These are phyloP conservation scores for Petunia hybrid DNA, from an alignment of 305 asterid genomes.

Conservation along the genomic window DNA sequence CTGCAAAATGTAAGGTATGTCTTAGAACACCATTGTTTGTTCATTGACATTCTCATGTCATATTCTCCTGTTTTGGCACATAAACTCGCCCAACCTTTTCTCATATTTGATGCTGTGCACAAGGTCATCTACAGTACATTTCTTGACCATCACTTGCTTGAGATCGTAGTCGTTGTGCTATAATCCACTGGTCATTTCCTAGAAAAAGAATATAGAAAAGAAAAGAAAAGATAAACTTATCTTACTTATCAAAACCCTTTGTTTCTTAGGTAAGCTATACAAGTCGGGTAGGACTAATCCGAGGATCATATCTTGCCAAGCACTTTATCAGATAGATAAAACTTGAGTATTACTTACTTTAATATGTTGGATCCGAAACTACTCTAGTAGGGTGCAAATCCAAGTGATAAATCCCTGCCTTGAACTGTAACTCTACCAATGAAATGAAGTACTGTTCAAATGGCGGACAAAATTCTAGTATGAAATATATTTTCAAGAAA, in stretches of 20 bases:
- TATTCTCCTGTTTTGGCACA: not conserved
- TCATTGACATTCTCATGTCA: not conserved
- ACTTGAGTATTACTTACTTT: constrained; percentile 13
- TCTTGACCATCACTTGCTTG: no score
- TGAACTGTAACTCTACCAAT: constrained; percentile 4
- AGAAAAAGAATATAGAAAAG: no score
- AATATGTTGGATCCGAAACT: not conserved
- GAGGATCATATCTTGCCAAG: no score
- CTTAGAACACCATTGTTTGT: not conserved
- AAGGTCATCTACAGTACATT: no score
- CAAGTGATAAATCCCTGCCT: not conserved
- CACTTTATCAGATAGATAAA: no score
- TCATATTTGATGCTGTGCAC: not conserved
- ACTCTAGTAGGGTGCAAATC: not conserved
- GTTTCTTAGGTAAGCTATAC: not conserved
- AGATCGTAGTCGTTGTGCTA: no score
- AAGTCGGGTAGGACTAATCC: constrained; percentile 4
- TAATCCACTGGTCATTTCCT: no score
- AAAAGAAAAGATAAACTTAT: not conserved
- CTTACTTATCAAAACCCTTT: not conserved
- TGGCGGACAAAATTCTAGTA: not conserved
- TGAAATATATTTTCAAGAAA: not conserved
- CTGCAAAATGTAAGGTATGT: constrained; percentile 11
- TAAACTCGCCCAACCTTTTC: not conserved
- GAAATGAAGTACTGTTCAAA: not conserved